Conservation (phyloP, 2,329 filamentous ascomycete species). For the Aureobasidium subglaciale region DNA sequence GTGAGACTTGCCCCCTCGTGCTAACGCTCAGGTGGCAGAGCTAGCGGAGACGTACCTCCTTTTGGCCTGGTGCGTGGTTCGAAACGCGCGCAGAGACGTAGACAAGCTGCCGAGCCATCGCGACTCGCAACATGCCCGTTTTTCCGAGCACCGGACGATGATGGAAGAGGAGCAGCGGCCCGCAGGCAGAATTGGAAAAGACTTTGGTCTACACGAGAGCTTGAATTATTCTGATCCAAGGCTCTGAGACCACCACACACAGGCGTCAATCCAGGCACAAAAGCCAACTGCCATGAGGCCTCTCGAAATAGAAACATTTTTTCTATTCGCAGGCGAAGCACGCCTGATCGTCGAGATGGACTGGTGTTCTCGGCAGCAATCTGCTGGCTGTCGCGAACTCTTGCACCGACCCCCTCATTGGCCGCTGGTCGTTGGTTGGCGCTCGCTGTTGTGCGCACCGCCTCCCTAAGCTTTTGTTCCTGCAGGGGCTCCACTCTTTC, state of each 20-base stretch:
- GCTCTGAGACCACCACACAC: not conserved
- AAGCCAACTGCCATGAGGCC: not conserved
- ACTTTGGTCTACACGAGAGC: constrained; percentile 6
- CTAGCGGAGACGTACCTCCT: constrained; percentile 5
- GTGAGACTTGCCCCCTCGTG: constrained; percentile 7
- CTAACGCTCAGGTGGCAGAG: constrained; percentile 1
- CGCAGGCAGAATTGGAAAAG: not conserved
- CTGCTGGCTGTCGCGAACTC: constrained; percentile 9
- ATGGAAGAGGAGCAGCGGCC: constrained; percentile 12
- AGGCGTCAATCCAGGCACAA: constrained; percentile 2
- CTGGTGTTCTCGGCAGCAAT: constrained; percentile 9
- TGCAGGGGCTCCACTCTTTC: constrained; percentile 16
- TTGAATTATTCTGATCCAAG: constrained; percentile 1
- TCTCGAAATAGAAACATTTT: constrained; percentile 10
- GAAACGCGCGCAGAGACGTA: constrained; percentile 10
- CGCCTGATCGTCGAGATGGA: constrained; percentile 7
- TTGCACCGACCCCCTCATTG: constrained; percentile 10
- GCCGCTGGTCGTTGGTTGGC: not conserved
- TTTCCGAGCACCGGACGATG: constrained; percentile 4
- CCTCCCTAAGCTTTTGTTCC: constrained; percentile 14
- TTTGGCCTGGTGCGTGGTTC: not conserved
- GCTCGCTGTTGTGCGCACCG: constrained; percentile 12
- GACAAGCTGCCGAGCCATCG: not conserved
- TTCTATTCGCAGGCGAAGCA: constrained; percentile 13
- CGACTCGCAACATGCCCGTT: constrained; percentile 3